Conservation (phyloP, 2,329 filamentous ascomycete species). For the Neopestalotiopsis rosae region DNA sequence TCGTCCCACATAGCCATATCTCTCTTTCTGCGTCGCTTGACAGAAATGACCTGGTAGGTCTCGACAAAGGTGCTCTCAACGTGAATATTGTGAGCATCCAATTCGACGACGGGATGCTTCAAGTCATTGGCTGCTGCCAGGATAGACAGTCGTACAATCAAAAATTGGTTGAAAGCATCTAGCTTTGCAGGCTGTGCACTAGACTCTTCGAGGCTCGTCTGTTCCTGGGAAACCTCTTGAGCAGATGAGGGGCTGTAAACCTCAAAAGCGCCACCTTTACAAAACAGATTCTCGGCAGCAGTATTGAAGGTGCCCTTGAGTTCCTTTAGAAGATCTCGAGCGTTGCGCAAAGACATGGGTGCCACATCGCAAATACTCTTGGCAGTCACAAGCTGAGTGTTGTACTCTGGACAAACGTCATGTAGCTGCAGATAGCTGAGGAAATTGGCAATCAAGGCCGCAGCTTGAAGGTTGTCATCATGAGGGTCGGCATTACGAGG, state of each 20-base stretch:
- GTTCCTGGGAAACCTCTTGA: conserved; percentile 21
- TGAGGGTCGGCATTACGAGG: conserved; percentile 51
- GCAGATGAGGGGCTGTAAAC: conserved; percentile 26
- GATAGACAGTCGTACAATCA: conserved; percentile 51
- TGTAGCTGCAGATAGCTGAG: conserved; percentile 86
- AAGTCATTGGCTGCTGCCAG: conserved; percentile 36
- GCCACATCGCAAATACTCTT: conserved; percentile 70
- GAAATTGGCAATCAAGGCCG: conserved; percentile 80
- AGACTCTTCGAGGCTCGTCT: conserved; percentile 7
- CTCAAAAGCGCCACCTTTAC: conserved; percentile 37
- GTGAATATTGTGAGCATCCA: conserved; percentile 38
- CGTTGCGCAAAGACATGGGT: conserved; percentile 67
- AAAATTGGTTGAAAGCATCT: conserved; percentile 40
- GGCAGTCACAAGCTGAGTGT: conserved; percentile 68
- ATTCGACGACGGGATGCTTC: conserved; percentile 32
- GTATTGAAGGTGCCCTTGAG: conserved; percentile 83
- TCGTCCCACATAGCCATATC: conserved; percentile 36
- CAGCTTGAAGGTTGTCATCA: conserved; percentile 61
- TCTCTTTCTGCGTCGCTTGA: conserved; percentile 52
- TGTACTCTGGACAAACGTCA: conserved; percentile 84
- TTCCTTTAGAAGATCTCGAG: conserved; percentile 52
- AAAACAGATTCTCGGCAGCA: conserved; percentile 74
- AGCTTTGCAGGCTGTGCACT: conserved; percentile 41
- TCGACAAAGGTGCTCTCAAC: conserved; percentile 55
- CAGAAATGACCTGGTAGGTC: conserved; percentile 64